Base-by-base conservation (phyloP, 306 rosid species). In the Lathyrus tuberosus region DNA sequence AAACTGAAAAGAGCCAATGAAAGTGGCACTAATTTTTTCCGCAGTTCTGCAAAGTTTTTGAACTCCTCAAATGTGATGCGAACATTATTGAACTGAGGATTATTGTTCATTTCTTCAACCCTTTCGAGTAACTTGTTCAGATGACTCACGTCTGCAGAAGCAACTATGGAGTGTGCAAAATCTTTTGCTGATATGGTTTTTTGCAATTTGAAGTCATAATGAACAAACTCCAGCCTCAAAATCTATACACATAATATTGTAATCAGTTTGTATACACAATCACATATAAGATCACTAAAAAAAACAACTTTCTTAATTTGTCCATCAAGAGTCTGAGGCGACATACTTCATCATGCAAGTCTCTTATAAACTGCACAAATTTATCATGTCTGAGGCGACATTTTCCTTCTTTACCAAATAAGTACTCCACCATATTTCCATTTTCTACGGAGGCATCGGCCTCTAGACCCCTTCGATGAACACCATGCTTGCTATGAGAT, bases 91-190 rank as follows among this genome's bases (percentile, higher is more conserved):
- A 86, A 80, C 53, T 4, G 76, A 18, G 85, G 81, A 59, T 79
- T 51, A 65, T 84, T 44, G 46, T 67, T 66, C 84, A 93, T 51
- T 60, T 70, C 77, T 62, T 81, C 86, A 16, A 81, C 97, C 75
- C 79, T 90, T 48, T 71, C 80, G 56, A 93, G 96, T 78, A 93
- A 73, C 76, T 63, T 79, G 67, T 65, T 76, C 74, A 85, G 46
- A 54, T 76, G 89, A 78, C 68, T 69, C 77, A 85, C 63, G 66
- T 85, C 89, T 0, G 97, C 98, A 65, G 97, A 84, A 70, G 98
- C 95, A 80, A 88, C 97, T 88, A 90, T 72, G 77, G 98, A 90
- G 76, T 86, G 78, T n/a, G 94, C 97, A 49, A 93, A 93, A 79
- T 93, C 98, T 78, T 80, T 85, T 16, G 92, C 95, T 0, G 84